phyloP scores from a whole-genome alignment of 2,329 filamentous ascomycete species.

The Alternaria consortialis region DNA sequence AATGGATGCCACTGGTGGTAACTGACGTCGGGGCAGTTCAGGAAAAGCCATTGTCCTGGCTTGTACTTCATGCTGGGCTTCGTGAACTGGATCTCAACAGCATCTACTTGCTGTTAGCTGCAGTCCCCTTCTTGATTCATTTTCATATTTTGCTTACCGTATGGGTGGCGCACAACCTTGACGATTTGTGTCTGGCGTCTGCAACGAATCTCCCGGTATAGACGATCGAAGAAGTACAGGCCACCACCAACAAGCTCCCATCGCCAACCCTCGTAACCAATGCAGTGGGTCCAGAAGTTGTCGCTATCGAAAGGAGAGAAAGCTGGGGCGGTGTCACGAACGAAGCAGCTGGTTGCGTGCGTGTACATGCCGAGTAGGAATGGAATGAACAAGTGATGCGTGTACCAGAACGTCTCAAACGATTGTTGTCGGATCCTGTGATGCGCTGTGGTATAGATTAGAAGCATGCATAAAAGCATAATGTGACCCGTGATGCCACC shows the following conservation, averaged over 20 bases:
- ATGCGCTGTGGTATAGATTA: conserved; percentile 98
- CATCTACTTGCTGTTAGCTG: conserved; percentile 66
- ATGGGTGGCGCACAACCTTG: conserved; percentile 93
- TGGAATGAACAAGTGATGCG: conserved; percentile 96
- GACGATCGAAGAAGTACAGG: conserved; percentile 84
- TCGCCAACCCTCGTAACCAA: conserved; percentile 95
- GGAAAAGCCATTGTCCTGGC: conserved; percentile 96
- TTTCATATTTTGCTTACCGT: conserved; percentile 66
- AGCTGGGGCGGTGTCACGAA: conserved; percentile 77
- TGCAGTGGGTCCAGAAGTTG: conserved; percentile 88
- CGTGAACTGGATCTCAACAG: conserved; percentile 95
- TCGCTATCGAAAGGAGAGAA: conserved; percentile 86
- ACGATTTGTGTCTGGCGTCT: conserved; percentile 87
- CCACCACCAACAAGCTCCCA: conserved; percentile 91
- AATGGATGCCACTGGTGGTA: conserved; percentile 97
- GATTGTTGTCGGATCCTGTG: conserved; percentile 94
- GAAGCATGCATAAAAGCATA: conserved; percentile 98
- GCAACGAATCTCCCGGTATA: conserved; percentile 90
- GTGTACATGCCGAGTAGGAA: conserved; percentile 95
- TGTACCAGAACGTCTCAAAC: conserved; percentile 99
- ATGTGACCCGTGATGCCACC: conserved; percentile 95
- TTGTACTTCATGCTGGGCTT: conserved; percentile 99
- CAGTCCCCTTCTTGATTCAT: background rate
- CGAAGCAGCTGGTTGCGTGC: conserved; percentile 95
- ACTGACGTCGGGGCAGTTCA: conserved; percentile 90